Evolutionary conservation across 164 flowering plant species (phyloP).

Genomic region (Nymphaea colorata): DNA sequence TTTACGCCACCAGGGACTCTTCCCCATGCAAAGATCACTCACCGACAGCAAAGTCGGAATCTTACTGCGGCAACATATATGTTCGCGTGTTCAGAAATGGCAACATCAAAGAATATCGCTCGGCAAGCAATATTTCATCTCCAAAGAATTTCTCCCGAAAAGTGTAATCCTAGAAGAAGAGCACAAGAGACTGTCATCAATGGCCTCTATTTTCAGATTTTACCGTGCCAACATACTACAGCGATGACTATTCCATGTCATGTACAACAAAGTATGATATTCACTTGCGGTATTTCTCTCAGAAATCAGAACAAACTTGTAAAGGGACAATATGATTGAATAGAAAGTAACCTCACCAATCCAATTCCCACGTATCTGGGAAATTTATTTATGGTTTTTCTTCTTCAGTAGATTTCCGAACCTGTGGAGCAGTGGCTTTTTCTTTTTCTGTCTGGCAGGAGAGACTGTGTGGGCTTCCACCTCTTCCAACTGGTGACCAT

Average conservation of each 20-base stretch:
- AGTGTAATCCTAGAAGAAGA: neutral
- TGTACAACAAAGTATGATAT: neutral
- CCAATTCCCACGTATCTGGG: neutral
- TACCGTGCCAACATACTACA: neutral
- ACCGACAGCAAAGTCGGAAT: no score
- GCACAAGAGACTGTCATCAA: neutral
- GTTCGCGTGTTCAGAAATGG: no score
- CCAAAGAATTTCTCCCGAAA: no score
- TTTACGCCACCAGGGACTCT: no score
- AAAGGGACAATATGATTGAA: no score
- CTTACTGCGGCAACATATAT: no score
- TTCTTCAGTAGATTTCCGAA: constrained; percentile 51
- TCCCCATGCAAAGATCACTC: no score
- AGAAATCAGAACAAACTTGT: neutral
- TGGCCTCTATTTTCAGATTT: neutral
- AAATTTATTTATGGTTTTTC: constrained; percentile 12
- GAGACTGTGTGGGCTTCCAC: constrained; percentile 25
- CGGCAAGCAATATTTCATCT: no score
- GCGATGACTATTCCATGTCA: neutral
- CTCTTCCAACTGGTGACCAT: constrained; percentile 25
- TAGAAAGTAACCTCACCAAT: neutral
- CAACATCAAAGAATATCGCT: no score
- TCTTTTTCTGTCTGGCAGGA: constrained; percentile 21
- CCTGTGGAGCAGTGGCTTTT: constrained; percentile 41
- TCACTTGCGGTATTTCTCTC: neutral